Base-by-base conservation (phyloP, 345 rosid species). In the Arabidopsis arenosa region DNA sequence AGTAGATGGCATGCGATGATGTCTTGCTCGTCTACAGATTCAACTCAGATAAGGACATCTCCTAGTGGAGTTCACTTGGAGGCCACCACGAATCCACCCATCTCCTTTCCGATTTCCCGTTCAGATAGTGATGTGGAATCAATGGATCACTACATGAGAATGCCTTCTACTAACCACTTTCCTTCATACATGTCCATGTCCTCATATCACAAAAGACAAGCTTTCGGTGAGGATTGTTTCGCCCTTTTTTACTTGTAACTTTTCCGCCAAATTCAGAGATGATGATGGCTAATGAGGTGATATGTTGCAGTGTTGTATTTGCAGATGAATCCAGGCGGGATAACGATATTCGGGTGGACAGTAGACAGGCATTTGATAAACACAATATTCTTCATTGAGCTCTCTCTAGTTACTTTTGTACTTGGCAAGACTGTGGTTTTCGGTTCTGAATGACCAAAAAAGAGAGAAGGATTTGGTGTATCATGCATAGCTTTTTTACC, bases 41-140 rank as follows among this genome's bases (percentile, higher is more conserved):
- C 83, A 65, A 77, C 90, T 72, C 84, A 79, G 15, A 51, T 83
- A 47, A 82, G 96, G 82, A 47, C 47, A 41, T 77, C 92, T 68
- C 79, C 78, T 78, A 85, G 88, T 36, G 39, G 48, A 6, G 91
- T 84, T 40, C 88, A 77, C 79, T 80, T 82, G 58, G 94, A 76
- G 57, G 75, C 85, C 44, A 66, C 72, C 43, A 37, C 54, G 10
- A 75, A 71, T 76, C 65, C 72, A 11, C 80, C 68, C 2, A 80
- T 79, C 57, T 81, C 86, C 1, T 68, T 83, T 18, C 69, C 53
- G 18, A 61, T 63, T 57, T 76, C 77, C 69, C 84, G 73, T 71
- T 91, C 97, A 7, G 98, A 88, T 75, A 91, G 93, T 76, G 98
- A 93, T 80, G 63, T 90, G 80, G 97, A 90, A 60, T 91, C 98